Evolutionary conservation across 164 flowering plant genomes (phyloP), one percentile per base, ranked within the genome.

Genomic region (Annona squamosa): DNA sequence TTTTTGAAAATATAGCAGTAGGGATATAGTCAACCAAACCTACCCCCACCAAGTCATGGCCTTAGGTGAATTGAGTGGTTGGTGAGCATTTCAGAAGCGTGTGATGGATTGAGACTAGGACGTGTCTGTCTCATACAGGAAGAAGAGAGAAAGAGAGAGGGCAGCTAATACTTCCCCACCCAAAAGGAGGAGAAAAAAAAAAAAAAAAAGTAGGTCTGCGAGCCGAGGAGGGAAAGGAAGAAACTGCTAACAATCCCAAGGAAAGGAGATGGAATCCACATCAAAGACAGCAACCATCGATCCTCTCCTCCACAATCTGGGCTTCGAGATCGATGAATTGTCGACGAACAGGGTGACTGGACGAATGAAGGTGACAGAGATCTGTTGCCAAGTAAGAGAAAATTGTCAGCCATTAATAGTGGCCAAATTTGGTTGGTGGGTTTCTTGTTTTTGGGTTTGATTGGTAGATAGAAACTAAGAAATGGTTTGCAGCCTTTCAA

Each of bases 311-410:
- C 78, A 86, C 42, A 63, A 72, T 0, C 3, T 93, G 1, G 98
- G 98, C 0, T 91, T 91, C 77, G 81, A 85, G 73, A 61, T 90
- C 37, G 84, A 84, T 1, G 82, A 86, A 6, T 10, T 91, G 41
- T 81, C 91, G 2, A 85, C 91, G 16, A 41, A 69, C 1, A 86
- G 65, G 67, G 87, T 91, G 70, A 66, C 87, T 48, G 97, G 97
- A 41, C 84, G 80, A 4, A 82, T 93, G 4, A 80, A 57, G 3
- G 83, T 91, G 17, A 85, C 89, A 67, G 68, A 63, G 12, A 87
- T 81, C 47, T 86, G 87, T 71, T 87, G 91, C 73, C 97, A 92
- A 90, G 90, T 90, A 44, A 41, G 46, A 45, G 13, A 10, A 9
- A 48, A n/a, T 5, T 46, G 47, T 16, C 59, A 13, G 6, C 57